A percentile compares a stretch with the other conserved stretches of the same genome.
These are phyloP conservation scores for Coniochaeta sp. DNA, from an alignment of 2,329 filamentous ascomycete genomes.

Conservation along the genomic window DNA sequence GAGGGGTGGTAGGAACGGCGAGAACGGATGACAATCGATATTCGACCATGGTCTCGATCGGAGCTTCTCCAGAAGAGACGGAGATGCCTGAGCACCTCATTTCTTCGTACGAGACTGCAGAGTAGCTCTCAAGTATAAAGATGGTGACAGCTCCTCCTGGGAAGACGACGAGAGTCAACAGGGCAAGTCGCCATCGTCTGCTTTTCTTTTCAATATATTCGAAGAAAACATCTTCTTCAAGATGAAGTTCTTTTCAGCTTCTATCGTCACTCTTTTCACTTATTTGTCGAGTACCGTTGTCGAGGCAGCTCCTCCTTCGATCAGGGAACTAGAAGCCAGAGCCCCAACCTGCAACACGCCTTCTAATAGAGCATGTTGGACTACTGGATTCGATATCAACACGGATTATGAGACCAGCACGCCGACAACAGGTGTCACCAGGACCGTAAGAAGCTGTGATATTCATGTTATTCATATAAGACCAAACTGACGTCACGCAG, in stretches of 20 bases:
- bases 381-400: constrained; percentile 17
- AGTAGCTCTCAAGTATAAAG: not conserved
- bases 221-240: not conserved
- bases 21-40: not conserved
- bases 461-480: not conserved
- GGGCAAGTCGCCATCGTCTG: not conserved
- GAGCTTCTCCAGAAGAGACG: not conserved
- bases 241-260: not conserved
- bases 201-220: not conserved
- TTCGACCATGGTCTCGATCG: not conserved
- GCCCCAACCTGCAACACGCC: constrained; percentile 15
- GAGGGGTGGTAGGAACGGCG: not conserved
- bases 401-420: constrained; percentile 19
- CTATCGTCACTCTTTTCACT: not conserved
- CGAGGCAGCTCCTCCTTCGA: not conserved
- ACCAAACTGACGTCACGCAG: constrained; percentile 3
- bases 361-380: constrained; percentile 19
- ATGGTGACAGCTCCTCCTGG: not conserved
- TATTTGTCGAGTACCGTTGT: not conserved
- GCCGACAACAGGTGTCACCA: constrained; percentile 15
- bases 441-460: constrained; percentile 6
- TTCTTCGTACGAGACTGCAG: not conserved
- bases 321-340: not conserved
- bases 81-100: not conserved
- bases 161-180: not conserved